Evolutionary conservation across 163 green algal genomes (phyloP).

Genomic region (Prototheca cutis): DNA sequence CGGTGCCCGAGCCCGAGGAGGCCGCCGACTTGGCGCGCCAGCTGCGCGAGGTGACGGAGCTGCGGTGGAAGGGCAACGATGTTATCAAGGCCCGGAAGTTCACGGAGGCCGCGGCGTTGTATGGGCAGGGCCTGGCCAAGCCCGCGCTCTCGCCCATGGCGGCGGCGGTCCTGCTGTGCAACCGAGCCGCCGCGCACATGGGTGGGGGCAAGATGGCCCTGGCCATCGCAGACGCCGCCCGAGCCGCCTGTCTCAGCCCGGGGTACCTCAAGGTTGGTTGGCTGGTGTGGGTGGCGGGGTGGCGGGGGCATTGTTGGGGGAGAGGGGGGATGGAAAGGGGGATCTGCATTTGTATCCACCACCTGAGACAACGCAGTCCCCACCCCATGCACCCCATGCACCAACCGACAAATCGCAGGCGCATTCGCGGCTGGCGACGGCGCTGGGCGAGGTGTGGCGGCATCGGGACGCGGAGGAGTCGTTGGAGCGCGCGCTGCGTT

Average conservation of each 20-base stretch:
- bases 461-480: slow-evolving; percentile 23
- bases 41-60: not conserved
- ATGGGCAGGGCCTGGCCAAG: not conserved
- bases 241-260: not conserved
- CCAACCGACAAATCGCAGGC: slow-evolving; percentile 9
- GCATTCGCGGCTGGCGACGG: slow-evolving; percentile 29
- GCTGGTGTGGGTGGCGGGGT: too few species aligned
- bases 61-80: not conserved
- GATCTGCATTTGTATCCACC: too few species aligned
- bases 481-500: slow-evolving; percentile 23
- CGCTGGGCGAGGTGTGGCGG: slow-evolving; percentile 36
- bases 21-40: not conserved
- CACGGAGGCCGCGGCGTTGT: not conserved
- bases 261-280: slow-evolving; percentile 17
- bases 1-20: not conserved
- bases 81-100: not conserved
- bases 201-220: not conserved
- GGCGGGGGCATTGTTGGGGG: too few species aligned
- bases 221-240: slow-evolving; percentile 9
- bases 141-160: not conserved
- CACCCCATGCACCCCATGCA: too few species aligned
- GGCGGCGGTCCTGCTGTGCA: slow-evolving; percentile 11
- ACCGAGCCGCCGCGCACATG: slow-evolving; percentile 14
- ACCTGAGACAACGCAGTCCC: too few species aligned
- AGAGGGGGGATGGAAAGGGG: too few species aligned